Conservation (phyloP, 371 early-diverging fungal species). For the Funneliformis caledonium region DNA sequence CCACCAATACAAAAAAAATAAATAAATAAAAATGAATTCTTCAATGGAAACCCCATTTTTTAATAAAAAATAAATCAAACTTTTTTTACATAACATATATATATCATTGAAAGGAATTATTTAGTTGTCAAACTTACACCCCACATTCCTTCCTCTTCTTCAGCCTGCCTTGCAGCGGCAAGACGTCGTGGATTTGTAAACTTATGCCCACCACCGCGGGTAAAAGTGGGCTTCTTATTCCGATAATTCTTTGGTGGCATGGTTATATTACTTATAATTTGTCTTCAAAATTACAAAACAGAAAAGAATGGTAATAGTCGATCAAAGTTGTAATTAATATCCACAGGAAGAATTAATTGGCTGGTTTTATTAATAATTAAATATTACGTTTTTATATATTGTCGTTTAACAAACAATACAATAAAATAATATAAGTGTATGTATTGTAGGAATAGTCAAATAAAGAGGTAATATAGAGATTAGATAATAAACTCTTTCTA, state of each 20-base stretch:
- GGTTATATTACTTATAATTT: neutral
- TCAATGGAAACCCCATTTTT: neutral
- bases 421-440: too few species aligned
- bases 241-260: constrained; percentile 11
- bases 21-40: neutral
- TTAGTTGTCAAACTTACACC: neutral
- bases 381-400: too few species aligned
- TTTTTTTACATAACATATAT: neutral
- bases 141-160: constrained; percentile 27
- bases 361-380: too few species aligned
- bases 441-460: too few species aligned
- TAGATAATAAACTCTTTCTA: too few species aligned
- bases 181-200: constrained; percentile 29
- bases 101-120: neutral
- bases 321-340: too few species aligned
- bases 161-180: neutral
- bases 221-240: neutral
- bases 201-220: constrained; percentile 32
- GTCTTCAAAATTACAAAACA: too few species aligned
- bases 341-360: too few species aligned
- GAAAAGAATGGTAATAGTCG: too few species aligned
- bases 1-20: neutral
- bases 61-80: neutral
- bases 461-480: too few species aligned
- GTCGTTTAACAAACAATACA: too few species aligned